These are phyloP conservation scores for Saururus chinensis DNA, from an alignment of 164 flowering plant genomes.

Conservation along the genomic window DNA sequence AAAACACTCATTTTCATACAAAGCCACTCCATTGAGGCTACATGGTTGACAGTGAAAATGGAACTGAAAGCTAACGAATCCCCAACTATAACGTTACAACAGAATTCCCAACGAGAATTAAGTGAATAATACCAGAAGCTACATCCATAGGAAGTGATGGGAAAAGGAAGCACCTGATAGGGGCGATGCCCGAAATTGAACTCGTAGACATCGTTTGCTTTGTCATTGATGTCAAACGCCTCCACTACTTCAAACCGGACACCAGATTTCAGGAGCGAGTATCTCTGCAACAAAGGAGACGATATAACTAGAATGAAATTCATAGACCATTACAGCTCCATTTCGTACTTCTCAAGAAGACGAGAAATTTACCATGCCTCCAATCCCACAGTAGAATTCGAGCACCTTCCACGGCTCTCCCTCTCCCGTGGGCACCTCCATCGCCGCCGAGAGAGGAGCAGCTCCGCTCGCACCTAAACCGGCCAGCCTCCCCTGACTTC, in stretches of 20 bases:
- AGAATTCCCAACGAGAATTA: too few relatives aligned
- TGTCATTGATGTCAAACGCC: conserved; percentile 85
- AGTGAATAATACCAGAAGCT: too few relatives aligned
- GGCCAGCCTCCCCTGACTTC: too few relatives aligned
- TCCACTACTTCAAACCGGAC: conserved; percentile 56
- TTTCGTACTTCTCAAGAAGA: background rate
- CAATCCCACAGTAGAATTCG: conserved; percentile 95
- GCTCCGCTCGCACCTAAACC: too few relatives aligned
- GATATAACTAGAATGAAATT: background rate
- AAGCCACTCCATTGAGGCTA: too few relatives aligned
- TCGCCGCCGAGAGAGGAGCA: background rate
- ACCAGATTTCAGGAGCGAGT: conserved; percentile 57
- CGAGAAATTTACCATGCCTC: conserved; percentile 63
- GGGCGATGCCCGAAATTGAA: conserved; percentile 87
- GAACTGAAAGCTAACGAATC: too few relatives aligned
- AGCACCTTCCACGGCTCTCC: conserved; percentile 50
- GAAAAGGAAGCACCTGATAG: too few relatives aligned
- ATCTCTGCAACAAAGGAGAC: conserved; percentile 34
- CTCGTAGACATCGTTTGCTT: conserved; percentile 79
- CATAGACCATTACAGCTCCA: background rate
- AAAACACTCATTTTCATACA: too few relatives aligned
- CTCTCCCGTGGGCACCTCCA: background rate
- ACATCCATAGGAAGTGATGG: too few relatives aligned
- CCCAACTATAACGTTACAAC: too few relatives aligned
- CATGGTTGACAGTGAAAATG: too few relatives aligned